Base-by-base conservation (phyloP, 768 basidiomycete genomes). In the Kondoa malvinella region DNA sequence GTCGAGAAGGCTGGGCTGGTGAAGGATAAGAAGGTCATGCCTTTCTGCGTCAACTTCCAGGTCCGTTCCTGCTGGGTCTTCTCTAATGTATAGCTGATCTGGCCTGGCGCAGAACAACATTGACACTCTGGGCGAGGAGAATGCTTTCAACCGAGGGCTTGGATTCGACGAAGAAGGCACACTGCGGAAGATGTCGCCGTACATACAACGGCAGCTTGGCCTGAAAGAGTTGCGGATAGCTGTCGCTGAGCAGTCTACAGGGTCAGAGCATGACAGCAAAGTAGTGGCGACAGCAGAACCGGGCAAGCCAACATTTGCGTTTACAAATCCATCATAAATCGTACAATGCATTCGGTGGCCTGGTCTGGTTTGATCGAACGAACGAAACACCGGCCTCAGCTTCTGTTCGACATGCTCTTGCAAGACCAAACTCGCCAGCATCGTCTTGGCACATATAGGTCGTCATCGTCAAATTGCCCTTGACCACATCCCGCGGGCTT, bases 21-120 rank as follows among this genome's bases (percentile, higher is more conserved):
- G 79, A 96, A 95, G 82, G 91, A 97, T 79, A 97, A 97, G 81
- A 84, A 86, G 57, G 83, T 83, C 56, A 97, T 96, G 94, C 92
- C 92, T 3, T 96, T 94, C 78, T 84, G 92, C 59, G 88, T 94
- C 68, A 79, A 81, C 32, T 88, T 96, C 85, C 92, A 95, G 86
- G 94, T 92, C 65, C 40, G 81, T 74, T 21, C 56, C 25, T 21
- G 31, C 27, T 31, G 40, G 16, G 63, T 34, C 56, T 34, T 34
- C 32, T 2, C 12, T 62, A 16, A 2, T 8, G 15, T 2, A 32
- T 50, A 8, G 30, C 8, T n/a, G n/a, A n/a, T n/a, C n/a, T n/a
- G n/a, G n/a, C n/a, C n/a, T n/a, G n/a, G n/a, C 66, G 65, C 26
- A 57, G 56, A 16, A 26, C 30, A 60, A 50, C 34, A 56, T 69